phyloP scores from a whole-genome alignment of 345 rosid genomes.

The Pistacia vera region DNA sequence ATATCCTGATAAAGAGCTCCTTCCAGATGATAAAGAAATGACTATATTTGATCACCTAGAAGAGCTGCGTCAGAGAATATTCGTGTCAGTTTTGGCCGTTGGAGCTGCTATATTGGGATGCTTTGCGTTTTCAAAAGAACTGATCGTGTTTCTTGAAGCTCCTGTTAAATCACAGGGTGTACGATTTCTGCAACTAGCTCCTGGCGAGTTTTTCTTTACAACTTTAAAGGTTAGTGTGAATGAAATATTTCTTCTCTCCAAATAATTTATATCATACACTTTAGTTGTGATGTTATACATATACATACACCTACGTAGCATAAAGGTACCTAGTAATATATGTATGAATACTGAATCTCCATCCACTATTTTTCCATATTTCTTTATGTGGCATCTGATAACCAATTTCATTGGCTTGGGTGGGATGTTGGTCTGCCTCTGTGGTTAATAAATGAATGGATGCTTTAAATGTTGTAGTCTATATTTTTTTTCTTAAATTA shows the following conservation, averaged over 20 bases:
- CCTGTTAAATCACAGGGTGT: constrained; percentile 95
- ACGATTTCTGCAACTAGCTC: constrained; percentile 90
- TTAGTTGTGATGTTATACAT: background rate
- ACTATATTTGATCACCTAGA: constrained; percentile 94
- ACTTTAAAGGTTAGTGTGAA: constrained; percentile 73
- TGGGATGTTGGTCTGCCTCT: background rate
- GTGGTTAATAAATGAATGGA: background rate
- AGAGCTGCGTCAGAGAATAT: constrained; percentile 86
- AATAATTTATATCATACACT: constrained; percentile 1
- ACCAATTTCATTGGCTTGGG: background rate
- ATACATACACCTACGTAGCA: too few relatives aligned
- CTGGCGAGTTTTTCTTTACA: constrained; percentile 98
- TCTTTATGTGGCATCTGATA: background rate
- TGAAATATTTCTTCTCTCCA: background rate
- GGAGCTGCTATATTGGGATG: constrained; percentile 94
- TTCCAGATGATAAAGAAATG: constrained; percentile 98
- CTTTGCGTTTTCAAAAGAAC: constrained; percentile 90
- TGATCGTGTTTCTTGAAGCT: constrained; percentile 89
- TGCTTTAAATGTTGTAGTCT: background rate
- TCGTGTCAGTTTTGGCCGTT: constrained; percentile 87
- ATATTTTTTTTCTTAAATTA: background rate
- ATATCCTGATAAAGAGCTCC: constrained; percentile 85
- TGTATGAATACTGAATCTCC: background rate
- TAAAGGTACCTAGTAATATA: background rate
- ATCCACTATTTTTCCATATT: background rate